A percentile compares a stretch with the other conserved stretches of the same genome.
Conservation (phyloP, 1,284 basidiomycete species). For the Phylloporus sp. region DNA sequence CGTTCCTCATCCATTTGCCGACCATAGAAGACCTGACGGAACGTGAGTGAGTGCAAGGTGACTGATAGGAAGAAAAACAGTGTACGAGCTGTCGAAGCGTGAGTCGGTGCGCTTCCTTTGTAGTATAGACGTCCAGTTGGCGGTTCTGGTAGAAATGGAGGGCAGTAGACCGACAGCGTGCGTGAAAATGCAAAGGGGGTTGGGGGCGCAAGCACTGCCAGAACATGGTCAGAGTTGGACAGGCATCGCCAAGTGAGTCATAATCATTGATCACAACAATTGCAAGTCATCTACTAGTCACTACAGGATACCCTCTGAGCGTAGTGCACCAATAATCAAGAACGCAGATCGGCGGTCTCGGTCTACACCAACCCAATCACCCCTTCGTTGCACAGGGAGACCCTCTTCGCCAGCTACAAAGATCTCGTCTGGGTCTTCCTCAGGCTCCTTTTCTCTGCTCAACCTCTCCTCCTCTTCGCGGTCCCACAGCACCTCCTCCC, state of each 20-base stretch:
- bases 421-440: constrained; percentile 51
- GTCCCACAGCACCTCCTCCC: constrained; percentile 81
- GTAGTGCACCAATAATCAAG: constrained; percentile 75
- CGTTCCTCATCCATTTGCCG: constrained; percentile 79
- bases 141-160: constrained; percentile 87
- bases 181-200: background rate
- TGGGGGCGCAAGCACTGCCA: constrained; percentile 26
- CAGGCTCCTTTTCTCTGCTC: constrained; percentile 33
- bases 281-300: constrained; percentile 24
- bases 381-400: constrained; percentile 51
- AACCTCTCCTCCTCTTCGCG: constrained; percentile 64
- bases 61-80: constrained; percentile 23
- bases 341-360: constrained; percentile 79
- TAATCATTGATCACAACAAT: background rate
- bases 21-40: constrained; percentile 72
- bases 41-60: constrained; percentile 16
- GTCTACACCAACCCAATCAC: constrained; percentile 79
- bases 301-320: constrained; percentile 72
- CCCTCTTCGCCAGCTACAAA: constrained; percentile 65
- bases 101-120: constrained; percentile 75
- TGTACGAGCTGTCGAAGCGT: constrained; percentile 84
- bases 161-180: constrained; percentile 53
- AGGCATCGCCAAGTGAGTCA: background rate
- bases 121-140: constrained; percentile 84
- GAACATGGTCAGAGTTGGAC: constrained; percentile 31